Evolutionary conservation across 2,329 filamentous ascomycete genomes (phyloP).

Genomic region (Ophiostoma sp.): DNA sequence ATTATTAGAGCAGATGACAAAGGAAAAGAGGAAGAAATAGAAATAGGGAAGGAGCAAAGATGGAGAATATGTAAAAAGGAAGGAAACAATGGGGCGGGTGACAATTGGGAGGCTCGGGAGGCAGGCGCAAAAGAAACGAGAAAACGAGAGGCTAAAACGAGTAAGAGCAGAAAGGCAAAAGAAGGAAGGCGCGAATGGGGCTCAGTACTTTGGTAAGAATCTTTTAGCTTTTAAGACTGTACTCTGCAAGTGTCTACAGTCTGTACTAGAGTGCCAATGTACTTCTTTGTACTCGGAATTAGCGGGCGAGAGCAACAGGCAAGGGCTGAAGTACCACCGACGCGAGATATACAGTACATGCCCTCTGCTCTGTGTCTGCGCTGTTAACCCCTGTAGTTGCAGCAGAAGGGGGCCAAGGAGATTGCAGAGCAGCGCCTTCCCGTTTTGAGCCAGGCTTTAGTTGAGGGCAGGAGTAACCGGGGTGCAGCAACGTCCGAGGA

Average conservation of each 20-base stretch:
- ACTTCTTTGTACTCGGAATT: conserved; percentile 15
- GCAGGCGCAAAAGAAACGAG: conserved; percentile 13
- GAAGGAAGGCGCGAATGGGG: conserved; percentile 14
- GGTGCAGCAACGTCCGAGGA: neutral
- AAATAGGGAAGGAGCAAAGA: conserved; percentile 7
- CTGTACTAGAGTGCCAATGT: neutral
- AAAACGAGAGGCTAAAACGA: neutral
- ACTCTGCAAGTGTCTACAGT: neutral
- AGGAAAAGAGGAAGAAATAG: conserved; percentile 4
- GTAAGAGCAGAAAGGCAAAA: neutral
- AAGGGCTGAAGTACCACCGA: conserved; percentile 19
- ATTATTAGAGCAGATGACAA: neutral
- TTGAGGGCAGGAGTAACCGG: neutral
- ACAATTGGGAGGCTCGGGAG: neutral
- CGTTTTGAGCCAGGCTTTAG: neutral
- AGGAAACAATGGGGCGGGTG: conserved; percentile 10
- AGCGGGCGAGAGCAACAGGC: conserved; percentile 13
- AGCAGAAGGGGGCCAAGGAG: neutral
- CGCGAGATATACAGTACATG: conserved; percentile 9
- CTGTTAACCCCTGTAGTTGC: neutral
- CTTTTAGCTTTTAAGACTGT: too few species aligned
- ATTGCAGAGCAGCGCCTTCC: neutral
- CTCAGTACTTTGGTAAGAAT: neutral
- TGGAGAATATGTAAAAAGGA: conserved; percentile 15
- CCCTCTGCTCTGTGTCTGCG: neutral